Evolutionary conservation across 2,329 filamentous ascomycete species (phyloP), one percentile per base, ranked within the genome.

Genomic region (Cladosporium austrohemisphaericum): DNA sequence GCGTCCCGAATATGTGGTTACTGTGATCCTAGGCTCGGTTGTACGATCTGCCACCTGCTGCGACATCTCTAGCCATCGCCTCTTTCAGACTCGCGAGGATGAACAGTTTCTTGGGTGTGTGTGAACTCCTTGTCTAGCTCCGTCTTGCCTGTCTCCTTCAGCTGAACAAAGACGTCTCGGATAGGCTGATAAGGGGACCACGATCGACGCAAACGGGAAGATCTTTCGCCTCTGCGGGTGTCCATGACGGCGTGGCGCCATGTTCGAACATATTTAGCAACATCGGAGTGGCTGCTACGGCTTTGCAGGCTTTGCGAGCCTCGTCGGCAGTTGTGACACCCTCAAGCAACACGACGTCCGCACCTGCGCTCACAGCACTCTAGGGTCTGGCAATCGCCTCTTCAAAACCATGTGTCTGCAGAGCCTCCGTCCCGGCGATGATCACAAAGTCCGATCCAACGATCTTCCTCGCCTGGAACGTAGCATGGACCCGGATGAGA

Each of bases 381-480:
- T 67, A 18, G 85, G 64, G n/a, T 1, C 81, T 66, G 2, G 57
- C 56, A 7, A 83, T 62, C 2, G 78, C 76, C 56, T 77, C 79
- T 8, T 79, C 77, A 54, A 78, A 84, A 0, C 80, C 81, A 5
- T 73, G 68, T 0, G 70, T 67, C 2, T 58, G 58, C 23, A 82
- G 65, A 1, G 81, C 77, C 56, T 85, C 82, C 0, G 81, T 85
- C 9, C 82, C 72, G 1, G 81, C 81, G 50, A 86, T 84, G 49
- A 85, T 73, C 22, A 85, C 73, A 29, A 85, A 80, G 54, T 84
- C 81, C 13, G 72, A 72, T 9, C 70, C 68, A 23, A 76, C 61
- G 14, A 69, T 66, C 18, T 71, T 64, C 2, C 80, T 69, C 1
- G 79, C 76, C 6, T 71, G 66, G 10, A 66, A 69, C 0, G 80